Percentiles rank a stretch among this genome's conserved stretches.
phyloP scores from a whole-genome alignment of 805 yeast genomes.

The Starmerella sp. region DNA sequence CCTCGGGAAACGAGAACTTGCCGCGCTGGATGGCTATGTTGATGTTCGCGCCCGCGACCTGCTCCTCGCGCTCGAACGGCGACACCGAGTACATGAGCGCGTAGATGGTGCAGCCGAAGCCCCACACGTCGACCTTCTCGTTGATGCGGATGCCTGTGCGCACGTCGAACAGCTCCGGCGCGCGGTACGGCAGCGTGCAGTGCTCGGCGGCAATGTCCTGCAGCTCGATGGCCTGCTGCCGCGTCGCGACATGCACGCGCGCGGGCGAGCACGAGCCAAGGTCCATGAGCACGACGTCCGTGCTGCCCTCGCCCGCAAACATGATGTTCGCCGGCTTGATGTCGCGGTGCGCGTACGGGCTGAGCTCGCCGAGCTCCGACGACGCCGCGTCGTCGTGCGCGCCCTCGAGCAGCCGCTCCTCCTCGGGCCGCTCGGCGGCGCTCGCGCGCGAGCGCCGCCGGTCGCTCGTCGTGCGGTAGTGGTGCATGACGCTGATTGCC shows the following conservation, averaged over 20 bases:
- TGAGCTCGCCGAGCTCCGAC: slow-evolving; percentile 30
- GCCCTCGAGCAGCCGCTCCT: slow-evolving; percentile 12
- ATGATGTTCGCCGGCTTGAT: slow-evolving; percentile 82
- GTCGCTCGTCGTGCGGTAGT: slow-evolving; percentile 32
- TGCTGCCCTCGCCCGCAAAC: slow-evolving; percentile 52
- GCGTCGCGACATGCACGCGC: slow-evolving; percentile 39
- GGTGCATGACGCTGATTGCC: slow-evolving; percentile 69
- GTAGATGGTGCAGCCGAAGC: slow-evolving; percentile 75
- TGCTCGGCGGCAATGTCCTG: slow-evolving; percentile 77
- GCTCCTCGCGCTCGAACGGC: slow-evolving; percentile 79
- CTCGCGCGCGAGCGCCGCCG: not conserved
- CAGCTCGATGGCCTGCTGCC: slow-evolving; percentile 61
- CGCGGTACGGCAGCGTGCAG: slow-evolving; percentile 76
- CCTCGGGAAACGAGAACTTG: slow-evolving; percentile 45
- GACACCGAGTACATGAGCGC: slow-evolving; percentile 66
- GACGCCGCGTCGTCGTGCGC: slow-evolving; percentile 3
- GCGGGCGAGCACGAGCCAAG: slow-evolving; percentile 71
- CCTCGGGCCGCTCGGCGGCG: not conserved
- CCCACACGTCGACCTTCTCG: slow-evolving; percentile 82
- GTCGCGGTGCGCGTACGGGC: slow-evolving; percentile 74
- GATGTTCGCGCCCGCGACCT: slow-evolving; percentile 70
- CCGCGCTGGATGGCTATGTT: slow-evolving; percentile 65
- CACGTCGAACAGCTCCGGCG: slow-evolving; percentile 81
- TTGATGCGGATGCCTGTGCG: slow-evolving; percentile 52
- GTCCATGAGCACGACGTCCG: slow-evolving; percentile 62